Conservation (phyloP, 495 filamentous ascomycete species). For the Xylona heveae region DNA sequence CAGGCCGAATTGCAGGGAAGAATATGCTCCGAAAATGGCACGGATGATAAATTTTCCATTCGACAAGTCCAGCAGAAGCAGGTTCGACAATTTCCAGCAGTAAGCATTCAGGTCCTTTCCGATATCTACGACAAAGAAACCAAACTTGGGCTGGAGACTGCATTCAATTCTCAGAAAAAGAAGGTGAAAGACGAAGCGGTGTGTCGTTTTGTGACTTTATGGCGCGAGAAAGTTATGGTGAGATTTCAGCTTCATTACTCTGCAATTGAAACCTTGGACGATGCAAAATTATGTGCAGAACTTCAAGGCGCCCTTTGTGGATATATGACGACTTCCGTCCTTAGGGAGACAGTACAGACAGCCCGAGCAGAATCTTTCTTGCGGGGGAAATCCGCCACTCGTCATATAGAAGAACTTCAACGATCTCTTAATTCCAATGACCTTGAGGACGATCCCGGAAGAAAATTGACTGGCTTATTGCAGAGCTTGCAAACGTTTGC, state of each 20-base stretch:
- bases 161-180: neutral
- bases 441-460: neutral
- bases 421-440: neutral
- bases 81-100: no score
- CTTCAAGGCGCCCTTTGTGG: constrained; percentile 1
- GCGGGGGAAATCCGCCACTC: no score
- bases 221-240: constrained; percentile 1
- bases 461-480: neutral
- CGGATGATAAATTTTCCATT: no score
- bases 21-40: no score
- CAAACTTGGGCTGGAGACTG: neutral
- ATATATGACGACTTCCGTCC: neutral
- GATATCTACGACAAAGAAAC: no score
- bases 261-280: no score
- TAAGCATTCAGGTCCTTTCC: no score
- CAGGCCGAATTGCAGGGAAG: no score
- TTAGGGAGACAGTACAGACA: neutral
- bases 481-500: neutral
- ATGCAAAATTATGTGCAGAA: neutral
- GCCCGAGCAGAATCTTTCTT: no score
- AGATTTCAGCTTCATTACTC: no score
- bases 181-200: neutral
- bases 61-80: no score
- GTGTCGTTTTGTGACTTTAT: neutral
- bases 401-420: no score